Percentiles rank a stretch among this genome's conserved stretches.
Evolutionary conservation across 1,139 yeast species (phyloP).

Genomic region (Casaregolazyma suthepensis): DNA sequence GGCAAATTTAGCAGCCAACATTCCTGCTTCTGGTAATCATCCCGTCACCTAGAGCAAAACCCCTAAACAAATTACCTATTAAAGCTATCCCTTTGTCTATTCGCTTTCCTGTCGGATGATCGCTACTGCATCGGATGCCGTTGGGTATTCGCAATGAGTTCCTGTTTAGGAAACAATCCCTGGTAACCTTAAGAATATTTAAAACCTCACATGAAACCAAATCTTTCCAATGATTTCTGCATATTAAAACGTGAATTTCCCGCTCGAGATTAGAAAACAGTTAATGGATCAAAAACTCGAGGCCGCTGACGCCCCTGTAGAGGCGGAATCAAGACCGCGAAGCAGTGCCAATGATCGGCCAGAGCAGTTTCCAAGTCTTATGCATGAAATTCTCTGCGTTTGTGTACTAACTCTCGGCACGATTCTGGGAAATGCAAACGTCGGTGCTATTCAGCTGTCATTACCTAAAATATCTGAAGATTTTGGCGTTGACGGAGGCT

Average conservation of each 20-base stretch:
- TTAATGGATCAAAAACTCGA: background rate
- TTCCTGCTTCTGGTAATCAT: too few relatives aligned
- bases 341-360: slow-evolving; percentile 11
- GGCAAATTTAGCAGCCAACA: too few relatives aligned
- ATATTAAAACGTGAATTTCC: background rate
- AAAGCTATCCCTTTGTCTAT: background rate
- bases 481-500: slow-evolving; percentile 35
- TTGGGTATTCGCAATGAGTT: background rate
- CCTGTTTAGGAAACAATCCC: background rate
- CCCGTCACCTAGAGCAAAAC: too few relatives aligned
- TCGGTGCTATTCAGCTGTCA: slow-evolving; percentile 35
- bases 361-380: slow-evolving; percentile 8
- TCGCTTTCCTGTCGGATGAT: background rate
- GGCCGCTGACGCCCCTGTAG: background rate
- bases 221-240: background rate
- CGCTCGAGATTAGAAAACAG: background rate
- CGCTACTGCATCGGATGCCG: background rate
- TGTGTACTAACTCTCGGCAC: slow-evolving; percentile 36
- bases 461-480: slow-evolving; percentile 32
- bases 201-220: background rate
- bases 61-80: too few relatives aligned
- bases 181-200: background rate
- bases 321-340: background rate
- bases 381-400: slow-evolving; percentile 26
- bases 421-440: slow-evolving; percentile 35